A percentile compares a stretch with the other conserved stretches of the same genome.
These are phyloP conservation scores for Aspergillus ustus DNA, from an alignment of 2,329 filamentous ascomycete species.

Conservation along the genomic window DNA sequence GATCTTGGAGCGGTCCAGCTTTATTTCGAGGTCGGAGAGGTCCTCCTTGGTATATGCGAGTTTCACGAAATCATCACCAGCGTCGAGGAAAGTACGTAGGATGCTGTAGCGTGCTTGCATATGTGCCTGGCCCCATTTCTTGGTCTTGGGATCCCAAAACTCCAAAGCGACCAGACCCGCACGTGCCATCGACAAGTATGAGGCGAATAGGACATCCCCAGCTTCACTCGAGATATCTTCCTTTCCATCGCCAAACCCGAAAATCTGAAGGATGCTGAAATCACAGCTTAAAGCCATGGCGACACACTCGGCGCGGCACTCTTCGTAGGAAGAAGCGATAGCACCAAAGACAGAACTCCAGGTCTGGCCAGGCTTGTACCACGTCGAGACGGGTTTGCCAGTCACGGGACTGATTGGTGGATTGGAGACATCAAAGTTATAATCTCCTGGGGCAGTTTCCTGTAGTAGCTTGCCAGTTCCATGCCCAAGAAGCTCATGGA, in stretches of 20 bases:
- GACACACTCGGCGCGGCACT: conserved; percentile 91
- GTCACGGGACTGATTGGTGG: conserved; percentile 82
- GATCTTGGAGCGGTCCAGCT: conserved; percentile 84
- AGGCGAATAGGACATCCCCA: conserved; percentile 83
- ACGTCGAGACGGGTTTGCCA: conserved; percentile 76
- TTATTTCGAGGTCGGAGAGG: conserved; percentile 79
- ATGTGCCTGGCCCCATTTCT: conserved; percentile 92
- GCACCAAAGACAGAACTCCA: conserved; percentile 92
- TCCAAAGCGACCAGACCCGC: conserved; percentile 88
- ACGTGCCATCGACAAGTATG: conserved; percentile 91
- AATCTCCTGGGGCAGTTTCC: conserved; percentile 79
- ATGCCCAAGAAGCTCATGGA: conserved; percentile 87
- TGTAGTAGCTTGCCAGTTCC: conserved; percentile 93
- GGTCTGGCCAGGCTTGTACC: conserved; percentile 94
- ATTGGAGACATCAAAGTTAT: conserved; percentile 84
- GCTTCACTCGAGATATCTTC: conserved; percentile 74
- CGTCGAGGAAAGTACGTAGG: conserved; percentile 74
- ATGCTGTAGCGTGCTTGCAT: conserved; percentile 92
- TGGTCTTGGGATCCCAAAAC: conserved; percentile 89
- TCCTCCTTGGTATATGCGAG: conserved; percentile 76
- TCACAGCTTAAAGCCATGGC: conserved; percentile 91
- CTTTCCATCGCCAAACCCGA: conserved; percentile 82
- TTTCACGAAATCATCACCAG: conserved; percentile 84
- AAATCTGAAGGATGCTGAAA: conserved; percentile 85
- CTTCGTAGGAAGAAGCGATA: conserved; percentile 87